phyloP scores from a whole-genome alignment of 192 early-diverging fungal species.

The Thamnidium elegans region DNA sequence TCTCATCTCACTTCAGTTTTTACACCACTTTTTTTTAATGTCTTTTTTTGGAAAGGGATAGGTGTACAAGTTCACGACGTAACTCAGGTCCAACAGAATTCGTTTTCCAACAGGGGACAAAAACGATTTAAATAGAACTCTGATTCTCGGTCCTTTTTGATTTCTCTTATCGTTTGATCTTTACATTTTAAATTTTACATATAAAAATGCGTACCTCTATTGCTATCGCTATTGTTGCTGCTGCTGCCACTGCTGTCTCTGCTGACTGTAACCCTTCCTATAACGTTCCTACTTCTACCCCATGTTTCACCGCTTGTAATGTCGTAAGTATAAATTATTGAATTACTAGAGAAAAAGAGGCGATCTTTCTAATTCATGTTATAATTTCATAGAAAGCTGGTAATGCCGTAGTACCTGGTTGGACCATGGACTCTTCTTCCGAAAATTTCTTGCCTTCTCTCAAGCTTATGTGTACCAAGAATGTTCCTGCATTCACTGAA shows the following conservation, averaged over 20 bases:
- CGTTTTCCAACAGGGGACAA: not conserved
- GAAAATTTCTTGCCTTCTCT: slow-evolving; percentile 34
- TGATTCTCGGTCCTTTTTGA: not conserved
- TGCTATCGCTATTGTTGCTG: slow-evolving; percentile 14
- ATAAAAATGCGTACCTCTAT: slow-evolving; percentile 34
- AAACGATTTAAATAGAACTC: slow-evolving; percentile 2
- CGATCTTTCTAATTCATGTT: not conserved
- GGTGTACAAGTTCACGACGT: too few relatives aligned
- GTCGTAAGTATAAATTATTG: slow-evolving; percentile 17
- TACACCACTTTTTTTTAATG: too few relatives aligned
- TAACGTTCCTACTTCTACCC: slow-evolving; percentile 21
- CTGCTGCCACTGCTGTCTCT: slow-evolving; percentile 18
- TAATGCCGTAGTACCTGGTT: slow-evolving; percentile 4
- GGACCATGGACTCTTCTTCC: slow-evolving; percentile 22
- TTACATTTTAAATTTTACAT: not conserved
- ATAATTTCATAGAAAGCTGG: slow-evolving; percentile 27
- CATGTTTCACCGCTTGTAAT: slow-evolving; percentile 30
- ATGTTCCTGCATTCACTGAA: too few relatives aligned
- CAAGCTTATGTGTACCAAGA: slow-evolving; percentile 21
- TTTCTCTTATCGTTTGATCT: not conserved
- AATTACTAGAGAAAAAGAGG: not conserved
- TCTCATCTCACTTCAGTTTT: too few relatives aligned
- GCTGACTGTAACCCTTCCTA: slow-evolving; percentile 29
- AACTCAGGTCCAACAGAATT: too few relatives aligned
- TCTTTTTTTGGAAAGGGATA: too few relatives aligned